Evolutionary conservation across 2,329 filamentous ascomycete genomes (phyloP).

Genomic region (Alternaria arbusti): DNA sequence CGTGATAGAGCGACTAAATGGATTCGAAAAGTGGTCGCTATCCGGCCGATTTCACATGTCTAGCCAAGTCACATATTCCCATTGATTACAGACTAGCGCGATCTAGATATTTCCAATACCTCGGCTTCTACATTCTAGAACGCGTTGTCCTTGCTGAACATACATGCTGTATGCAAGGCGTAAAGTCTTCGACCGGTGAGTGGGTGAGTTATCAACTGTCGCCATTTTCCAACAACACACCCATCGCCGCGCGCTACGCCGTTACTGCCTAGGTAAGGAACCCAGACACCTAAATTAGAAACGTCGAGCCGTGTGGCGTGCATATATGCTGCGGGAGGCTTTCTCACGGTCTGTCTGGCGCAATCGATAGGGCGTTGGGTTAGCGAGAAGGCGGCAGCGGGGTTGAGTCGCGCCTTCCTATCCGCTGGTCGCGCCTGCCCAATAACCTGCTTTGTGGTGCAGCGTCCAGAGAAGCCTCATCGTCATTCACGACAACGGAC

Average conservation of each 20-base stretch:
- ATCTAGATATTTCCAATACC: background rate
- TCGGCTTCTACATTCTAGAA: background rate
- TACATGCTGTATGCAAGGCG: background rate
- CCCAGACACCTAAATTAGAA: background rate
- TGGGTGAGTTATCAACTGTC: background rate
- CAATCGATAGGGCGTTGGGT: background rate
- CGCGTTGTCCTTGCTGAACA: background rate
- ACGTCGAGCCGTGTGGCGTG: background rate
- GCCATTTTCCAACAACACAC: background rate
- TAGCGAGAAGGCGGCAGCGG: background rate
- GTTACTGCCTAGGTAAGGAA: background rate
- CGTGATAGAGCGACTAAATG: background rate
- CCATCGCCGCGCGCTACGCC: background rate
- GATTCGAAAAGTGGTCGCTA: no score
- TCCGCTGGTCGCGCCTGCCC: background rate
- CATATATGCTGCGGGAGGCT: background rate
- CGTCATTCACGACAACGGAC: background rate
- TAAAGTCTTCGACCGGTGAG: background rate
- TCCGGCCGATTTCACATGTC: background rate
- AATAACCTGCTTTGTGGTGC: background rate
- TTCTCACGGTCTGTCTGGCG: background rate
- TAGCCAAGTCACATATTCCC: background rate
- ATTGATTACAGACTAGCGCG: background rate
- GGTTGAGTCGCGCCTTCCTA: background rate
- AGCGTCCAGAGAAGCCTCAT: background rate